Evolutionary conservation across 495 filamentous ascomycete genomes (phyloP), one percentile per base, ranked within the genome.

Genomic region (Pseudevernia furfuracea): DNA sequence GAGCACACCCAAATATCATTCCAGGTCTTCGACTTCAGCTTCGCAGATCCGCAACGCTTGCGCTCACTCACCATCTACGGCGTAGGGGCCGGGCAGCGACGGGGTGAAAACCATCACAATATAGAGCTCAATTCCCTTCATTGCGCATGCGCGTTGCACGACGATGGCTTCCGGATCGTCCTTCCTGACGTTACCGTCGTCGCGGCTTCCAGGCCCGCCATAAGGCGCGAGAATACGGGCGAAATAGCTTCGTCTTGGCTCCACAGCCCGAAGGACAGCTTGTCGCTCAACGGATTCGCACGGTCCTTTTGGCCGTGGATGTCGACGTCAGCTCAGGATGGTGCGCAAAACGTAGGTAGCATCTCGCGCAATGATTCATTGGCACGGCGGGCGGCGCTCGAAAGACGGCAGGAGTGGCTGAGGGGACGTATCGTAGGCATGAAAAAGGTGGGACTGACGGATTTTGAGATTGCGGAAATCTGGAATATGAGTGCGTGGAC

Each of bases 1-100:
- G 10, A 57, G 12, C 37, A 28, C 28, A 60, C 44, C 28, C 32
- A 56, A 23, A 34, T 65, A 15, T 36, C 34, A 5, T 36, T 52
- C 58, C 43, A 38, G 23, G 48, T 62, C 25, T 52, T 68, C 43
- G 62, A 68, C 55, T 44, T 66, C 36, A 59, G 66, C 49, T 68
- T 60, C 62, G 63, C 52, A 3, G 66, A 62, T 25, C 49, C 61
- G 28, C 41, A 48, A 34, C 48, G 56, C 23, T 23, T 53, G 58
- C 32, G 28, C 23, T 59, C 15, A 28, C 9, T 21, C 43, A 15
- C 6, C 23, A 10, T 28, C 23, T 25, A n/a, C 25, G 28, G 49
- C 34, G 34, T 46, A 43, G 36, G 19, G 32, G 21, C 15, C 1
- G 21, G 52, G 15, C 25, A 21, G 52, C 30, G 17, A 30, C 28